These are phyloP conservation scores for Leccinum solheimii DNA, from an alignment of 1,284 basidiomycete genomes.

Conservation along the genomic window DNA sequence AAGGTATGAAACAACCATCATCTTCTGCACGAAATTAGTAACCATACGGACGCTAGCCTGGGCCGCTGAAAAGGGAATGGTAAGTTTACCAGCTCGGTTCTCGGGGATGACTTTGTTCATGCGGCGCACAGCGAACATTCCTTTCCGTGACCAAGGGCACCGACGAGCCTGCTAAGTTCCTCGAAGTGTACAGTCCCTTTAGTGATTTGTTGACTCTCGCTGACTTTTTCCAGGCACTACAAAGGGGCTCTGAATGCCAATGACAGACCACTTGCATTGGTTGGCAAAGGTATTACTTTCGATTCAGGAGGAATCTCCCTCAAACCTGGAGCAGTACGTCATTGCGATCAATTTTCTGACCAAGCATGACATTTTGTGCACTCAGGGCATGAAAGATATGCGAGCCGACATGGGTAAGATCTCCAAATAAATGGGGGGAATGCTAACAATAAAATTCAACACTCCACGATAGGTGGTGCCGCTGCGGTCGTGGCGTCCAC, in stretches of 20 bases:
- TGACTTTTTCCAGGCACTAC: conserved; percentile 60
- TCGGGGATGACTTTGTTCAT: conserved; percentile 1
- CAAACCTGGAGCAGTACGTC: conserved; percentile 71
- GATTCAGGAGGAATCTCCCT: conserved; percentile 89
- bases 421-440: background rate
- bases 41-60: conserved; percentile 52
- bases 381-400: conserved; percentile 77
- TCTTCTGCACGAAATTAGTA: background rate
- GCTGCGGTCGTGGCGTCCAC: conserved; percentile 75
- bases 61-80: conserved; percentile 84
- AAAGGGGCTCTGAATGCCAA: conserved; percentile 63
- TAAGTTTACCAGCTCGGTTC: conserved; percentile 24
- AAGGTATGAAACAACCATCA: conserved; percentile 46
- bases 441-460: background rate
- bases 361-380: background rate
- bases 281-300: conserved; percentile 90
- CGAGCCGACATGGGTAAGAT: conserved; percentile 76
- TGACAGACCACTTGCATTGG: conserved; percentile 70
- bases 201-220: background rate
- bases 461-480: conserved; percentile 57
- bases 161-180: conserved; percentile 80
- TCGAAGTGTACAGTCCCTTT: conserved; percentile 68
- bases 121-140: conserved; percentile 64
- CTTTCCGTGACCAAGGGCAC: conserved; percentile 86
- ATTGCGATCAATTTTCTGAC: conserved; percentile 13